A percentile compares a stretch with the other conserved stretches of the same genome.
These are phyloP conservation scores for Mycena rebaudengoi DNA, from an alignment of 768 basidiomycete species.

Conservation along the genomic window DNA sequence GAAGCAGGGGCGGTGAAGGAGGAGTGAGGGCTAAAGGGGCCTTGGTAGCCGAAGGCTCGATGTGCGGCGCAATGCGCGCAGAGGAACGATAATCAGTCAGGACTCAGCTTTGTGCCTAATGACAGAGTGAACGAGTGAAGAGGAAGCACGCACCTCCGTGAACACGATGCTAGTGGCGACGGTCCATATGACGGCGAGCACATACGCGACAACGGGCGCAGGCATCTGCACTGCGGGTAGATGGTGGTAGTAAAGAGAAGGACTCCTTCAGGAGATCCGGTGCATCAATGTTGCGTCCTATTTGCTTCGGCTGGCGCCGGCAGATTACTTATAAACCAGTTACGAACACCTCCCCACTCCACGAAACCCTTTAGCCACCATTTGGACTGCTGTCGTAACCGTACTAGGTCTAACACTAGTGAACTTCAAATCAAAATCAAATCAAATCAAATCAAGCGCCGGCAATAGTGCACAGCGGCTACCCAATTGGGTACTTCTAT, in stretches of 20 bases:
- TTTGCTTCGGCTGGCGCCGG: not conserved
- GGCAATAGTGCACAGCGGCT: too few relatives aligned
- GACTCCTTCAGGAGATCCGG: too few relatives aligned
- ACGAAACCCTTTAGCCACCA: too few relatives aligned
- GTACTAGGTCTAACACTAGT: too few relatives aligned
- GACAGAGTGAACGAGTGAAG: too few relatives aligned
- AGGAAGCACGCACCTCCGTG: slow-evolving; percentile 57
- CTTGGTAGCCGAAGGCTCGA: slow-evolving; percentile 49
- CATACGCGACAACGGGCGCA: slow-evolving; percentile 50
- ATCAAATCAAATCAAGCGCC: too few relatives aligned
- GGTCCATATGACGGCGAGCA: slow-evolving; percentile 58
- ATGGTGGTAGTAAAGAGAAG: not conserved
- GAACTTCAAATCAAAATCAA: too few relatives aligned
- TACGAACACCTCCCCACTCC: too few relatives aligned
- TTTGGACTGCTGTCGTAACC: too few relatives aligned
- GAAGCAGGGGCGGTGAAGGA: slow-evolving; percentile 21
- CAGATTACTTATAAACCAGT: too few relatives aligned
- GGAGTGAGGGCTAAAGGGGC: not conserved
- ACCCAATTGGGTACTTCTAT: not conserved
- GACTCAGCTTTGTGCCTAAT: slow-evolving; percentile 42
- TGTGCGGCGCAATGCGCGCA: slow-evolving; percentile 62
- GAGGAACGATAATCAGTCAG: too few relatives aligned
- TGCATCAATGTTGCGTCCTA: not conserved
- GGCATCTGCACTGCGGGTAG: slow-evolving; percentile 35
- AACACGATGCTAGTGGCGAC: slow-evolving; percentile 62